Conservation (phyloP, 768 basidiomycete genomes). For the Rhodotorula paludigena region DNA sequence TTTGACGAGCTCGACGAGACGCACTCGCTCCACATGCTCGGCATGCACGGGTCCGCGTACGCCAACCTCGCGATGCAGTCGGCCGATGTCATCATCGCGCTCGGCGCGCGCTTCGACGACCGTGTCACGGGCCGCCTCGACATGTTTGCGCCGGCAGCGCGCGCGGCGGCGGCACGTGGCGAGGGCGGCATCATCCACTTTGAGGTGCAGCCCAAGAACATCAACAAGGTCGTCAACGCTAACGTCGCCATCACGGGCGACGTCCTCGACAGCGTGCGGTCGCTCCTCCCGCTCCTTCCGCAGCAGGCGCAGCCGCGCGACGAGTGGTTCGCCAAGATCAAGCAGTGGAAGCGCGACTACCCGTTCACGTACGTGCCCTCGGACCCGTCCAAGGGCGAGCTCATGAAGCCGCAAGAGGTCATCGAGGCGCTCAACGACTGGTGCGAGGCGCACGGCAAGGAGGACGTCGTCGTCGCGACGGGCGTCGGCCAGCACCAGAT, state of each 20-base stretch:
- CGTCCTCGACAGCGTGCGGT: constrained; percentile 72
- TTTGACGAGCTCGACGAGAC: constrained; percentile 81
- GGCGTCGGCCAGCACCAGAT: constrained; percentile 99
- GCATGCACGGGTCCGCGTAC: constrained; percentile 97
- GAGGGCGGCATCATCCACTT: constrained; percentile 98
- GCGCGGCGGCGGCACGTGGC: constrained; percentile 74
- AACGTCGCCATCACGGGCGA: constrained; percentile 91
- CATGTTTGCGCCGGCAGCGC: constrained; percentile 80
- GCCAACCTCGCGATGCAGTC: constrained; percentile 97
- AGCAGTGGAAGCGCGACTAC: constrained; percentile 74
- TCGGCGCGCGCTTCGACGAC: constrained; percentile 95
- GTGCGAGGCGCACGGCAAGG: constrained; percentile 62
- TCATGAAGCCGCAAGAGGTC: constrained; percentile 94
- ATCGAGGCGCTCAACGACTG: constrained; percentile 88
- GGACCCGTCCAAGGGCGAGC: constrained; percentile 54
- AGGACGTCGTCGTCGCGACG: constrained; percentile 79
- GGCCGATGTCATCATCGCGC: constrained; percentile 94
- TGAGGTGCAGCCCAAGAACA: constrained; percentile 95
- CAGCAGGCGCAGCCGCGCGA: constrained; percentile 54
- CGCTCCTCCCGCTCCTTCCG: constrained; percentile 65
- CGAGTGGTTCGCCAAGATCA: constrained; percentile 79
- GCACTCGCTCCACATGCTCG: constrained; percentile 89
- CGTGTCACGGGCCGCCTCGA: constrained; percentile 90
- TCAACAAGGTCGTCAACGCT: constrained; percentile 97
- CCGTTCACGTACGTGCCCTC: constrained; percentile 82